Base-by-base conservation (phyloP, 257 asterid genomes). In the Solanum chilense region DNA sequence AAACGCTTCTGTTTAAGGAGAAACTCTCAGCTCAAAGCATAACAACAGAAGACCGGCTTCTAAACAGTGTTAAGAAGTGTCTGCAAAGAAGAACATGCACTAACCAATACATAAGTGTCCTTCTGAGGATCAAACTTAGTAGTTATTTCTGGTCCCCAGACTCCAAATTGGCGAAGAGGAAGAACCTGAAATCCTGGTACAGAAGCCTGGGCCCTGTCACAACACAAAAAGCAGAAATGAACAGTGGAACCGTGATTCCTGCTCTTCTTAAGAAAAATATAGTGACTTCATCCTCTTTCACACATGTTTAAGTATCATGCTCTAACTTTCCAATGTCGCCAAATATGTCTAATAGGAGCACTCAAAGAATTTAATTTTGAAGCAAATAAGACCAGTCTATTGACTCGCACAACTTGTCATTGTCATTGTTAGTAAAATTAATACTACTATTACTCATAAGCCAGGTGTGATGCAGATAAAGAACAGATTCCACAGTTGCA, bases 121-220 rank as follows among this genome's bases (percentile, higher is more conserved):
- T 93, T 95, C 86, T 95, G 93, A 83, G 98, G 90, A 83, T 97
- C 97, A 85, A 95, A 93, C 90, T 91, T 94, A 3, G 94, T 89
- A 42, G 91, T 49, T 90, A 95, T 92, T 91, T 93, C 98, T 47
- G 98, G 98, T 78, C 95, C 99, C 99, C 99, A 97, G 83, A 85
- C 89, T 90, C 98, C 98, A 91, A 97, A 95, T 89, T 95, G 94
- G 82, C 96, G 97, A 92, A 97, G 98, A 31, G 99, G 97, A 89
- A 97, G 95, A 91, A 97, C 95, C 90, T 94, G 82, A 92, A 95
- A 97, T 82, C 95, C 95, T 56, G 96, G 98, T 89, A 97, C 86
- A 47, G 97, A 94, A 84, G 98, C 98, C 89, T 86, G 88, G 88
- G 93, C 95, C 92, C 99, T 97, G 94, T 88, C 85, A 87, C 44